Evolutionary conservation across 345 rosid genomes (phyloP), one percentile per base, ranked within the genome.

Genomic region (Cardamine resedifolia): DNA sequence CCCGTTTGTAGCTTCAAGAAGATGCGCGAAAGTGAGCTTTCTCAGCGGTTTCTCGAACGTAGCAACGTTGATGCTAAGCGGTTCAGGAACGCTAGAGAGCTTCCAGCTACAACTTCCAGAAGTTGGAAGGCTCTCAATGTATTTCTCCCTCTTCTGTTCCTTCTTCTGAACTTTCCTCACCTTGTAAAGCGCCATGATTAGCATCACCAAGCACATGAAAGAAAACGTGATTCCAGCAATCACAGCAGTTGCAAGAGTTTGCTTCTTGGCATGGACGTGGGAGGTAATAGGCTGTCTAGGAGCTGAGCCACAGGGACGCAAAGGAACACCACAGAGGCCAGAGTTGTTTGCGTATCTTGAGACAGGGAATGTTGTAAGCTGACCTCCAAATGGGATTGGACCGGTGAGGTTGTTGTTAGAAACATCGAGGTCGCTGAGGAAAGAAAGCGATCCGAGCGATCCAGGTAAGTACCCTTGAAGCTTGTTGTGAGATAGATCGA

Each of bases 21-120:
- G 85, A 79, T 94, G 91, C 1, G 89, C 94, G 27, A 94, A 94
- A 19, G 98, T 94, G 33, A 94, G 85, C 71, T 91, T 94, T 24
- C 95, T 81, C 12, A 94, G 82, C 45, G 98, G 98, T 64, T 90
- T 94, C 86, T 94, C 98, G 16, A 94, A 94, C n/a, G 96, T 91
- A 53, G 97, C 98, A 15, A 94, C 81, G 66, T 91, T 94, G 78
- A 94, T 94, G 89, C 98, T 94, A 65, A 94, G 77, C 12, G 97
- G 98, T 79, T 94, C 97, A 21, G 89, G 91, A 34, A 88, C 91
- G 56, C 87, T 92, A 45, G 98, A 93, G 72, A 94, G 82, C 76
- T 91, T 94, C 97, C 98, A 94, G 81, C 90, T 89, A 47, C 85
- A 81, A 71, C 90, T 87, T 49, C 91, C 99, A 3, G 96, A 91